These are phyloP conservation scores for Annona squamosa DNA, from an alignment of 164 flowering plant genomes.

Conservation along the genomic window DNA sequence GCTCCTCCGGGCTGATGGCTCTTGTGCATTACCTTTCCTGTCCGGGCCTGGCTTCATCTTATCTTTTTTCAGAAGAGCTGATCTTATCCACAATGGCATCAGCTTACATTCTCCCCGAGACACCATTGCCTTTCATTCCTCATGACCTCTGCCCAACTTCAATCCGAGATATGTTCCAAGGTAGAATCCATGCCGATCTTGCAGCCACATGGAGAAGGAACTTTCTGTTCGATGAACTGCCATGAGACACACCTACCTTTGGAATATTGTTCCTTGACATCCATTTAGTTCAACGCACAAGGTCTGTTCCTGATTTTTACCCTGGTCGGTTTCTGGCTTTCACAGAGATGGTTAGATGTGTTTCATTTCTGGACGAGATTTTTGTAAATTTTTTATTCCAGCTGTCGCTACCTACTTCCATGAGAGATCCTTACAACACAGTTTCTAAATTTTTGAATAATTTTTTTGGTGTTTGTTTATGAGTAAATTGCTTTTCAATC, in stretches of 20 bases:
- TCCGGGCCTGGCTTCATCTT: constrained; percentile 55
- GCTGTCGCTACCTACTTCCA: constrained; percentile 7
- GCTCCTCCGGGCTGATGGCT: constrained; percentile 53
- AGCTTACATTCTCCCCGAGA: constrained; percentile 39
- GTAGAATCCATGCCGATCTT: constrained; percentile 35
- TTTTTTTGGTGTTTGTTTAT: not conserved
- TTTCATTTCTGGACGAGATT: constrained; percentile 15
- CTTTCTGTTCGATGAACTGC: constrained; percentile 46
- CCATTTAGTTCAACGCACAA: constrained; percentile 56
- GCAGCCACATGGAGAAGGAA: constrained; percentile 48
- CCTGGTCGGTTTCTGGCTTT: constrained; percentile 53
- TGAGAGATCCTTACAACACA: constrained; percentile 17
- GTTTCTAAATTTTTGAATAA: constrained; percentile 13
- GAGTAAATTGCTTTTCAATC: not conserved
- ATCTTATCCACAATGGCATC: constrained; percentile 63
- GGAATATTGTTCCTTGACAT: constrained; percentile 80
- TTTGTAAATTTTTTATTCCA: constrained; percentile 9
- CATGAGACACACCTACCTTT: constrained; percentile 67
- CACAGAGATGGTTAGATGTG: constrained; percentile 33
- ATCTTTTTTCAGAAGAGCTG: constrained; percentile 51
- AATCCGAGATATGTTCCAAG: constrained; percentile 43
- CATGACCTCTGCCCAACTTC: constrained; percentile 47
- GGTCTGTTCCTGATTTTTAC: constrained; percentile 80
- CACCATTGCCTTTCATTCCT: constrained; percentile 53
- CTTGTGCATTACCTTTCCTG: constrained; percentile 51